Evolutionary conservation across 2,329 filamentous ascomycete genomes (phyloP).

Genomic region (Aspergillus sp.): DNA sequence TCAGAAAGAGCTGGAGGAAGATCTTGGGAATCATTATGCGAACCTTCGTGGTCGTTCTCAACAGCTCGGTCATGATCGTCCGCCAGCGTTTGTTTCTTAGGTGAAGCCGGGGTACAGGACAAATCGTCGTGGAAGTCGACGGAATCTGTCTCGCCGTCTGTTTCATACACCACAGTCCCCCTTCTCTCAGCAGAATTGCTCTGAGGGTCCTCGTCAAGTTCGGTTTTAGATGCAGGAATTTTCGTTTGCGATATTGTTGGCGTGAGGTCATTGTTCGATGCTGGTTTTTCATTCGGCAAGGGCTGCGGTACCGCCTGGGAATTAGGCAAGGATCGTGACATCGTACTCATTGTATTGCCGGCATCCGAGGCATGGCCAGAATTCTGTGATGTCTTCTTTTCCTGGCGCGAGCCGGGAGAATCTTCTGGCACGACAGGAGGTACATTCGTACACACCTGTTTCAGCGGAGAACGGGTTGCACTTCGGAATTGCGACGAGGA

Average conservation of each 20-base stretch:
- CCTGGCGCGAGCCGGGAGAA: constrained; percentile 1
- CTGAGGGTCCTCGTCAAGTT: constrained; percentile 1
- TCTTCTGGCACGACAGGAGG: constrained; percentile 14
- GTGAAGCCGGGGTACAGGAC: constrained; percentile 8
- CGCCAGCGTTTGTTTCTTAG: not conserved
- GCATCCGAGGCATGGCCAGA: constrained; percentile 1
- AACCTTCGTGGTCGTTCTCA: constrained; percentile 7
- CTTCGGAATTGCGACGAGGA: constrained; percentile 25
- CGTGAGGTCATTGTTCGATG: not conserved
- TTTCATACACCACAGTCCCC: constrained; percentile 34
- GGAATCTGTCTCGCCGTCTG: constrained; percentile 31
- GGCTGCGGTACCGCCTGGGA: not conserved
- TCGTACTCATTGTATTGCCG: not conserved
- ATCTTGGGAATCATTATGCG: constrained; percentile 21
- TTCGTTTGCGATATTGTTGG: no score
- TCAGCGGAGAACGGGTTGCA: constrained; percentile 19
- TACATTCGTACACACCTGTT: constrained; percentile 4
- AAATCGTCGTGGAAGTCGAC: constrained; percentile 19
- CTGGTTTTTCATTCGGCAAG: not conserved
- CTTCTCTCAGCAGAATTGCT: constrained; percentile 16
- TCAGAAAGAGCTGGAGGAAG: constrained; percentile 19
- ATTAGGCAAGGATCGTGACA: not conserved
- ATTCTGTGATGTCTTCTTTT: constrained; percentile 4
- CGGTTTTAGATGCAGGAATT: not conserved
- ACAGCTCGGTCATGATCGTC: not conserved